Conservation (phyloP, 768 basidiomycete species). For the Trametes elegans region DNA sequence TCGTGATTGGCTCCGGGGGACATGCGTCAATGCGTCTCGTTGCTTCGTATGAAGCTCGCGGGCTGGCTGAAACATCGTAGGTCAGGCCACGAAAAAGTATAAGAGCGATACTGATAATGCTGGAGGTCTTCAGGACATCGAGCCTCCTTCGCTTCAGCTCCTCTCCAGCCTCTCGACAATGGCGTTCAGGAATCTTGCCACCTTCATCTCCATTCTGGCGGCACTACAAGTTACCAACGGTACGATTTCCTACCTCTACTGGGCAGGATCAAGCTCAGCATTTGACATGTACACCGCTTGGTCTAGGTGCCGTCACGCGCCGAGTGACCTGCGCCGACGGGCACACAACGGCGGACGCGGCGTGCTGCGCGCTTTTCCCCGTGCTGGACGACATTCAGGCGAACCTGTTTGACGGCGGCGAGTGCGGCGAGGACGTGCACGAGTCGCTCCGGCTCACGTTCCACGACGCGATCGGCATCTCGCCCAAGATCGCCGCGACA, state of each 20-base stretch:
- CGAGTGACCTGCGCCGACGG: constrained; percentile 5
- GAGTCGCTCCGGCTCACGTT: constrained; percentile 16
- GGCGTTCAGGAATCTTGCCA: constrained; percentile 10
- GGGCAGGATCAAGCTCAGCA: too few species aligned
- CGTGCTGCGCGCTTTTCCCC: constrained; percentile 13
- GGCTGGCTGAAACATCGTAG: background rate
- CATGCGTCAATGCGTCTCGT: background rate
- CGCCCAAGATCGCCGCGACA: background rate
- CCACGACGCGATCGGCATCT: constrained; percentile 17
- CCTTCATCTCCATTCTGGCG: constrained; percentile 11
- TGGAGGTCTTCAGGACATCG: constrained; percentile 4
- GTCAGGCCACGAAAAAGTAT: background rate
- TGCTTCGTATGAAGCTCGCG: background rate
- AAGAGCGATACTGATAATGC: background rate
- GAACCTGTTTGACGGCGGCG: constrained; percentile 15
- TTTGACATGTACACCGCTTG: background rate
- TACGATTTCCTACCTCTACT: background rate
- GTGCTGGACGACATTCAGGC: constrained; percentile 9
- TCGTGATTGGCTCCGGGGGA: background rate
- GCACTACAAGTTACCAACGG: constrained; percentile 17
- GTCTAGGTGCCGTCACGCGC: constrained; percentile 6
- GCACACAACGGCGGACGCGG: constrained; percentile 2
- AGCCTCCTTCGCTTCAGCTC: constrained; percentile 4
- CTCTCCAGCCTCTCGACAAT: constrained; percentile 2
- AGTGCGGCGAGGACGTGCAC: constrained; percentile 16